Base-by-base conservation (phyloP, 1,284 basidiomycete genomes). In the Macrocystidia cucumis region DNA sequence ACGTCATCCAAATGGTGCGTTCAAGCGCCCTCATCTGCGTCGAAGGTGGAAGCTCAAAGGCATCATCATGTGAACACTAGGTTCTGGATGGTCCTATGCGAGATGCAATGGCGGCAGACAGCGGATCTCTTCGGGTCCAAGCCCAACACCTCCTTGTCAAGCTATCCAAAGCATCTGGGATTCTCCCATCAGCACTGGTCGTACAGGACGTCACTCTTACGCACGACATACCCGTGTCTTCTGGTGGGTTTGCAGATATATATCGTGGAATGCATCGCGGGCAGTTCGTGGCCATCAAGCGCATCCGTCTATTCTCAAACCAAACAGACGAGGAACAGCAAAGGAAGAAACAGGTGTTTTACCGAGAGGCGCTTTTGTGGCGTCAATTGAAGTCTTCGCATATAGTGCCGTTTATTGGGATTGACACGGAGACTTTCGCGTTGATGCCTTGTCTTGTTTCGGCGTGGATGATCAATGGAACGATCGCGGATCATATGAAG, bases 391-490 rank as follows among this genome's bases (percentile, higher is more conserved):
- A 17, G n/a, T 48, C 48, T 34, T 39, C 43, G 3, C 50, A 50
- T 29, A 27, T 52, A 12, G 38, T 52, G 11, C 48, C 48, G 5
- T 44, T 52, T 13, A 47, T 45, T 16, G 48, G 50, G 5, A 32
- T 52, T 4, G 46, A 42, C 31, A 34, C n/a, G 16, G 37, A 24
- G 9, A 30, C 17, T 16, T 20, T 17, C 3, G 37, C 32, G 12
- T 20, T 29, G 8, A n/a, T n/a, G n/a, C n/a, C n/a, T n/a, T 47
- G 41, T 21, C 40, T 51, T 8, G 44, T 51, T 12, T 47, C 50
- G 2, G 48, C 50, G 3, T 51, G 50, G 50, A 45, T 49, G 44
- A 43, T 42, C 23, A 41, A 46, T 23, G 47, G 47, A 3, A 43
- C 46, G 29, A 11, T 52, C 13, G 32, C 9, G 5, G 12, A 30